Conservation (phyloP, 345 rosid species). For the Bruguiera sexangula region DNA sequence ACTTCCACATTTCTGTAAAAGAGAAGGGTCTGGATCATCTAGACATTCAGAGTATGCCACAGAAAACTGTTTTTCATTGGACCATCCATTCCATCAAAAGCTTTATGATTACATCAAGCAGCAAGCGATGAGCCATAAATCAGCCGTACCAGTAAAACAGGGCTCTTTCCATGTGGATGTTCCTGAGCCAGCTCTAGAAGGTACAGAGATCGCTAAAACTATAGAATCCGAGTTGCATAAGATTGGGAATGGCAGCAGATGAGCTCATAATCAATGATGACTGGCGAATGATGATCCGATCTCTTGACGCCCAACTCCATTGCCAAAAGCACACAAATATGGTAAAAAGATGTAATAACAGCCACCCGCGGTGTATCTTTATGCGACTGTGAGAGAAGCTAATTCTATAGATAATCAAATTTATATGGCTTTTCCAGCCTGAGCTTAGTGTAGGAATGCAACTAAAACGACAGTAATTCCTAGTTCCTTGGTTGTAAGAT, state of each 20-base stretch:
- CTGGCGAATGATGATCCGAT: conserved; percentile 7
- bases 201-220: conserved; percentile 56
- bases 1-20: conserved; percentile 85
- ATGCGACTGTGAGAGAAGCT: neutral
- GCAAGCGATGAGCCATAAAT: conserved; percentile 38
- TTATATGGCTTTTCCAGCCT: conserved; percentile 17
- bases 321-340: conserved; percentile 12
- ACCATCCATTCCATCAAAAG: conserved; percentile 86
- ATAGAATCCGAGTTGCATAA: conserved; percentile 74
- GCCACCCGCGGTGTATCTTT: conserved; percentile 5
- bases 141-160: conserved; percentile 56
- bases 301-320: neutral
- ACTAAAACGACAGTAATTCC: neutral
- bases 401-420: conserved; percentile 5
- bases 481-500: neutral
- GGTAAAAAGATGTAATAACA: neutral
- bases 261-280: conserved; percentile 33
- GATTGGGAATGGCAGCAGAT: conserved; percentile 47
- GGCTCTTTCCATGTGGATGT: conserved; percentile 86
- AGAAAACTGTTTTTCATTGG: conserved; percentile 58
- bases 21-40: conserved; percentile 85
- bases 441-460: conserved; percentile 18
- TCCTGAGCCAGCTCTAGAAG: conserved; percentile 64
- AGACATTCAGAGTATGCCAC: conserved; percentile 42
- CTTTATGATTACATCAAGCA: conserved; percentile 80